These are phyloP conservation scores for Cyberlindnera euphorbiiphila DNA, from an alignment of 805 yeast species.

Conservation along the genomic window DNA sequence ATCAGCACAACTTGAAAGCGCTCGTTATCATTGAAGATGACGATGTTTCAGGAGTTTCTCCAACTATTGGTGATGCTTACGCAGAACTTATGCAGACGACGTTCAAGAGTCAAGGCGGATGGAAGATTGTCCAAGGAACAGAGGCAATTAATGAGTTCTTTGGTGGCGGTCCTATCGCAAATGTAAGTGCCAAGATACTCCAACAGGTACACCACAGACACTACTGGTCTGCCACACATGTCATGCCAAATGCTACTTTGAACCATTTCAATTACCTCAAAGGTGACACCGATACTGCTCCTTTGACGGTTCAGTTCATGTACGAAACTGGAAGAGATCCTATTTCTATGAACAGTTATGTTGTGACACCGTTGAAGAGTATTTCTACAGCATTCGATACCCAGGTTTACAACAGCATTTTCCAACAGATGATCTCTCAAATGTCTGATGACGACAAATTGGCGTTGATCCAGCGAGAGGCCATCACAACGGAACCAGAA, in stretches of 20 bases:
- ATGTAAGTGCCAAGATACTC: too few species aligned
- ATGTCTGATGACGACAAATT: conserved; percentile 26
- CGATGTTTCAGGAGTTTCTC: conserved; percentile 18
- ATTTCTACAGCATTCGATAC: conserved; percentile 33
- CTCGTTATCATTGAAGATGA: conserved; percentile 34
- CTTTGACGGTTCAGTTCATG: conserved; percentile 38
- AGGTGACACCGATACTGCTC: conserved; percentile 26
- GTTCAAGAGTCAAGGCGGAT: conserved; percentile 35
- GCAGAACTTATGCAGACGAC: conserved; percentile 3
- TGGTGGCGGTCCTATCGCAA: too few species aligned
- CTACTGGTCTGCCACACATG: conserved; percentile 62
- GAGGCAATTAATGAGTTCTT: conserved; percentile 24
- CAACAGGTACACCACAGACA: conserved; percentile 53
- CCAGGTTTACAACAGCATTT: conserved; percentile 16
- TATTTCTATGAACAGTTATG: conserved; percentile 40
- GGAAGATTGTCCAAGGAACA: conserved; percentile 28
- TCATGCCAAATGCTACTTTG: conserved; percentile 35
- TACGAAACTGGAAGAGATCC: conserved; percentile 68
- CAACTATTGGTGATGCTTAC: conserved; percentile 29
- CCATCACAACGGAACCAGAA: conserved; percentile 30
- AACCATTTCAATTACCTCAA: conserved; percentile 8
- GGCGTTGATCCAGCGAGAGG: conserved; percentile 18
- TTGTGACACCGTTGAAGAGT: conserved; percentile 39
- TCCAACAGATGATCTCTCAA: conserved; percentile 30
- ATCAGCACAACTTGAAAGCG: conserved; percentile 27